Evolutionary conservation across 1,284 basidiomycete genomes (phyloP), one percentile per base, ranked within the genome.

Genomic region (Microbotryum intermedium): DNA sequence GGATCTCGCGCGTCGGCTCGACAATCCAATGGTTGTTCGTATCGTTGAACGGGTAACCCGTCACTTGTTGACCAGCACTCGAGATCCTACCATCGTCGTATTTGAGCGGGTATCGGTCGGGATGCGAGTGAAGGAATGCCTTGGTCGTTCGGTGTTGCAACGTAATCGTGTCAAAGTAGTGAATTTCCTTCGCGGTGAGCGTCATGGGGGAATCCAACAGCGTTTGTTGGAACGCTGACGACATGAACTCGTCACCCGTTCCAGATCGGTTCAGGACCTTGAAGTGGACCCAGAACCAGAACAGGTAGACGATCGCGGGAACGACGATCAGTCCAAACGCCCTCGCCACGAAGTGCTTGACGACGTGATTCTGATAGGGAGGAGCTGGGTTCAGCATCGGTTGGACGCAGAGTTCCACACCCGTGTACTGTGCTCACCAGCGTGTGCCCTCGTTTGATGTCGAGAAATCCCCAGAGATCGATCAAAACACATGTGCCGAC

Each of bases 51-150:
- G 84, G 88, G 76, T 97, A 97, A 48, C 88, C 94, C n/a, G 95
- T 98, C 34, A 99, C 95, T 75, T 98, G 95, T 77, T 97, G 95
- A 61, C 58, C 65, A 18, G 60, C 58, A 25, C 59, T 64, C 44
- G 88, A 92, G 74, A 99, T 86, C 61, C 95, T 88, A 3, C 93
- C 92, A 70, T 99, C 95, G 1, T 94, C 90, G 74, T 99, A 99
- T 65, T 87, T 86, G 64, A 97, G 78, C 34, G 95, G 95, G 74
- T 97, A 99, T 25, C 77, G 80, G 47, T 97, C 90, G 1, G 81
- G 74, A 72, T 98, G 94, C 4, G 95, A 97, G 75, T 98, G 94
- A 59, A 99, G 77, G 76, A 84, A 94, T 39, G 87, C 87, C 70
- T 94, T 91, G 30, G 92, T 89, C 63, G 90, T 88, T 75, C 89